Percentiles rank a stretch among this genome's conserved stretches.
Conservation (phyloP, 768 basidiomycete genomes). For the Dacryopinax spathularia region DNA sequence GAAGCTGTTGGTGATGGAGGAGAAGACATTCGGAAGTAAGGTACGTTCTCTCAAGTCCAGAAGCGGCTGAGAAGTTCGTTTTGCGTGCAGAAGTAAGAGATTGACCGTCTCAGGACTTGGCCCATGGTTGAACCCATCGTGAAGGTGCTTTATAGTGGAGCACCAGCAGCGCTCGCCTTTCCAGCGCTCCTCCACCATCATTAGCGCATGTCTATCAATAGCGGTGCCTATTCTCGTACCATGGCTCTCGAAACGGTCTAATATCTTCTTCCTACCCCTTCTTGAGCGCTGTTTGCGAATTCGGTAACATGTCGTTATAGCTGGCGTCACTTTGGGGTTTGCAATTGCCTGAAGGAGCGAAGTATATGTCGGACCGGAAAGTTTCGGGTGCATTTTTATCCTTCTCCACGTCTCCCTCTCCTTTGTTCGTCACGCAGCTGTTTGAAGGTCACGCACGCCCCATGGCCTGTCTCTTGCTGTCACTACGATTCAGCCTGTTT, state of each 20-base stretch:
- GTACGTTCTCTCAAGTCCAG: too few relatives aligned
- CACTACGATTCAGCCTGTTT: too few relatives aligned
- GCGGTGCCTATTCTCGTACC: constrained; percentile 4
- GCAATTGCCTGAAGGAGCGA: neutral
- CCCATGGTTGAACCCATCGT: too few relatives aligned
- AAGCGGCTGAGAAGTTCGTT: too few relatives aligned
- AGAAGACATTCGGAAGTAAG: too few relatives aligned
- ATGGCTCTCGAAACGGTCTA: neutral
- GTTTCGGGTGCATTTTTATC: neutral
- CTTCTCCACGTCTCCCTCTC: neutral
- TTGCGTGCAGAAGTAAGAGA: too few relatives aligned
- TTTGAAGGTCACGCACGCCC: neutral
- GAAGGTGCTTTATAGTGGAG: neutral
- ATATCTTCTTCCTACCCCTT: neutral
- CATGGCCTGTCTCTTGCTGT: too few relatives aligned
- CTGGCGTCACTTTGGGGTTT: neutral
- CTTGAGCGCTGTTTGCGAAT: neutral
- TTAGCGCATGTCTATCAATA: neutral
- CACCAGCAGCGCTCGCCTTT: neutral
- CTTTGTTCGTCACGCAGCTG: neutral
- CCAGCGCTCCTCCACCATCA: neutral
- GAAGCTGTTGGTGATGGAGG: neutral
- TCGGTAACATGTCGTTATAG: neutral
- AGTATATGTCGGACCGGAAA: neutral
- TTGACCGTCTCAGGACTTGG: too few relatives aligned